Percentiles rank a stretch among this genome's conserved stretches.
Evolutionary conservation across 2,329 filamentous ascomycete genomes (phyloP).

Genomic region (Monosporascus cannonballus): DNA sequence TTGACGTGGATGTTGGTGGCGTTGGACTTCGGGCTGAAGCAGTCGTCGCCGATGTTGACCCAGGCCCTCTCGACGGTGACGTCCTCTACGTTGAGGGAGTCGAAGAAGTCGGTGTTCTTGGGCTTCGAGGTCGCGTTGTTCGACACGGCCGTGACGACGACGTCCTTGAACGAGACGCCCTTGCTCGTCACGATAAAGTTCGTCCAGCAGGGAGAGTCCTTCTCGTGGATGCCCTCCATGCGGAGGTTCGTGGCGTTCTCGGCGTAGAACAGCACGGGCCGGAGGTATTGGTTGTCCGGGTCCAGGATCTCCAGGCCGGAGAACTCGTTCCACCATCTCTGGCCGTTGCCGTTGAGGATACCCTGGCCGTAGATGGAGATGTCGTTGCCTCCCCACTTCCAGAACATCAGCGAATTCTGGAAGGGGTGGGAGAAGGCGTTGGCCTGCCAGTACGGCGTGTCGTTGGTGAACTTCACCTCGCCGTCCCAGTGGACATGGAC

Average conservation of each 20-base stretch:
- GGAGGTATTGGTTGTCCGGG: slow-evolving; percentile 47
- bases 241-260: slow-evolving; percentile 54
- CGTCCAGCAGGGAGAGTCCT: slow-evolving; percentile 58
- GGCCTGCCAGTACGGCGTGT: slow-evolving; percentile 37
- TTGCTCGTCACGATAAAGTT: slow-evolving; percentile 55
- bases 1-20: slow-evolving; percentile 51
- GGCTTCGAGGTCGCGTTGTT: slow-evolving; percentile 38
- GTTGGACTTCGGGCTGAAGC: slow-evolving; percentile 56
- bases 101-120: slow-evolving; percentile 59
- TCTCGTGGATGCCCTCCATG: slow-evolving; percentile 51
- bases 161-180: slow-evolving; percentile 46
- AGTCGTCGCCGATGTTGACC: slow-evolving; percentile 53
- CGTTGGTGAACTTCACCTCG: slow-evolving; percentile 42
- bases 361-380: slow-evolving; percentile 55
- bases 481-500: slow-evolving; percentile 54
- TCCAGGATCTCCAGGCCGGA: slow-evolving; percentile 40
- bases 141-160: slow-evolving; percentile 48
- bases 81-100: slow-evolving; percentile 51
- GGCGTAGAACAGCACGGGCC: slow-evolving; percentile 55
- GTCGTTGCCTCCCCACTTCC: slow-evolving; percentile 57
- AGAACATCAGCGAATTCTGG: slow-evolving; percentile 52
- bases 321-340: slow-evolving; percentile 37
- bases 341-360: slow-evolving; percentile 49
- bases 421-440: slow-evolving; percentile 35
- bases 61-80: slow-evolving; percentile 44